Evolutionary conservation across 495 filamentous ascomycete species (phyloP).

Genomic region (Neurospora sp.): DNA sequence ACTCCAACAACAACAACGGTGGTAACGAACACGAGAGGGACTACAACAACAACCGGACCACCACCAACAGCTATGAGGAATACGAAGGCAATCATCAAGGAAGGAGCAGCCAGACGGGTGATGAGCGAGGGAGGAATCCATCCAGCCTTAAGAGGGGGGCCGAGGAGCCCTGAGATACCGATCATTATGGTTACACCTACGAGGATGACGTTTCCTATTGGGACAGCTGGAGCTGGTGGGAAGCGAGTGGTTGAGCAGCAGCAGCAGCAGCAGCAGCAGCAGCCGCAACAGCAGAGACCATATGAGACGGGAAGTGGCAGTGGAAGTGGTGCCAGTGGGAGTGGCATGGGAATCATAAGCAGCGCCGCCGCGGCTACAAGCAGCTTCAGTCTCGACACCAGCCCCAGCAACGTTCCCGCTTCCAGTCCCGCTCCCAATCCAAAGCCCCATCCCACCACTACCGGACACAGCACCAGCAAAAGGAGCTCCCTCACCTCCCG

Average conservation of each 20-base stretch:
- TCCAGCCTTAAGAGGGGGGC: not conserved
- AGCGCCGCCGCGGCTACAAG: not conserved
- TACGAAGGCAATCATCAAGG: not conserved
- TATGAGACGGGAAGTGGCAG: not conserved
- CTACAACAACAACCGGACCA: not conserved
- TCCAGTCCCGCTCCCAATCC: not conserved
- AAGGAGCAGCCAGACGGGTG: not conserved
- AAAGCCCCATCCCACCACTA: not conserved
- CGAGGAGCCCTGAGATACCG: not conserved
- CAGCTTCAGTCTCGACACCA: not conserved
- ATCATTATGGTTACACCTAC: not conserved
- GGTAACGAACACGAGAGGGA: not conserved
- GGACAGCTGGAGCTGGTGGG: not conserved
- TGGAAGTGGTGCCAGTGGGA: not conserved
- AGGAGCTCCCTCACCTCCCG: not conserved
- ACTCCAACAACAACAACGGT: not conserved
- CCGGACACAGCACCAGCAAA: not conserved
- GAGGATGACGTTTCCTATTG: not conserved
- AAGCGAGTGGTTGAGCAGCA: not conserved
- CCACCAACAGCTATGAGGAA: not conserved
- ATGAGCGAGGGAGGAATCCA: not conserved
- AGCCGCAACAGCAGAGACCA: not conserved
- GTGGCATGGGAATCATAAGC: not conserved
- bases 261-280: not conserved
- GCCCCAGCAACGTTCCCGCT: not conserved